Conservation (phyloP, 2,329 filamentous ascomycete genomes). For the Fusarium vanettenii region DNA sequence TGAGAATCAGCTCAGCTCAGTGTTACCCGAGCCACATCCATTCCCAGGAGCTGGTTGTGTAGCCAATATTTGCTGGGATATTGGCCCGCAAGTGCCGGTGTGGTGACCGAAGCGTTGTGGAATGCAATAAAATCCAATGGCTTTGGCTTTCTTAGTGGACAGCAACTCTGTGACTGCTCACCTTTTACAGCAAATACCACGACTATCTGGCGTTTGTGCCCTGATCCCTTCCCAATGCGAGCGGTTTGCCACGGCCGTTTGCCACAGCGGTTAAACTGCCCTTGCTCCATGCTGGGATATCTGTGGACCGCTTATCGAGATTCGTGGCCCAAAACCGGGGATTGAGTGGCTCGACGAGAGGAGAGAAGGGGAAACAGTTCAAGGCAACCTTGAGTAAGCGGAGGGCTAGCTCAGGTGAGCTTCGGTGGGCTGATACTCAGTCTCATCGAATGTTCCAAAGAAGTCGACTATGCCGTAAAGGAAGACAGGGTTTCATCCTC, state of each 20-base stretch:
- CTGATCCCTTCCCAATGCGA: slow-evolving; percentile 4
- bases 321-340: slow-evolving; percentile 17
- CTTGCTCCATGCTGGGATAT: slow-evolving; percentile 16
- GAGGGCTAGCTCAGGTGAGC: slow-evolving; percentile 22
- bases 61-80: slow-evolving; percentile 21
- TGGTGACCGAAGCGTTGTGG: slow-evolving; percentile 16
- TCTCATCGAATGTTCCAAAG: slow-evolving; percentile 34
- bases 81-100: slow-evolving; percentile 26
- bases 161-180: slow-evolving; percentile 16
- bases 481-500: slow-evolving; percentile 2
- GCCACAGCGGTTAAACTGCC: slow-evolving; percentile 22
- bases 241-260: slow-evolving; percentile 22
- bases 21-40: slow-evolving; percentile 12
- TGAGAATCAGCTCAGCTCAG: slow-evolving; percentile 11
- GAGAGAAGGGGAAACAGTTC: neutral
- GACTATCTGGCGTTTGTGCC: slow-evolving; percentile 16
- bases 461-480: slow-evolving; percentile 11
- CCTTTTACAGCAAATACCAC: neutral
- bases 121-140: neutral
- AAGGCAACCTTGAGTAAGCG: neutral
- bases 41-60: slow-evolving; percentile 5
- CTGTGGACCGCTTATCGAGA: slow-evolving; percentile 31
- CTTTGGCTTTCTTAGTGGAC: neutral
- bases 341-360: slow-evolving; percentile 5
- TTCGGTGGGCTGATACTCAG: slow-evolving; percentile 22